A percentile compares a stretch with the other conserved stretches of the same genome.
Evolutionary conservation across 2,329 filamentous ascomycete genomes (phyloP).

Genomic region (Fusarium heterosporum): DNA sequence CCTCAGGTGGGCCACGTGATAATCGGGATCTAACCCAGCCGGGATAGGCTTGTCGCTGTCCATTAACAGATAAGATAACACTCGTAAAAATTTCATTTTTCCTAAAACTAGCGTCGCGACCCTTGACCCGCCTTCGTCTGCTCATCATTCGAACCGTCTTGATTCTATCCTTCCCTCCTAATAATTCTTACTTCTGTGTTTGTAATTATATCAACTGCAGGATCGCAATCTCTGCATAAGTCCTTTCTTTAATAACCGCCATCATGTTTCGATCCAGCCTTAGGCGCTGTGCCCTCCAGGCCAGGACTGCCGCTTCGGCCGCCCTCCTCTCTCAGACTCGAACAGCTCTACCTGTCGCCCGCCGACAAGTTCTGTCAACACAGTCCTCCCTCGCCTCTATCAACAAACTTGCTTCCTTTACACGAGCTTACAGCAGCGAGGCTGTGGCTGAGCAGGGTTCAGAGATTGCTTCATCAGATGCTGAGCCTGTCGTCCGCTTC

Average conservation of each 20-base stretch:
- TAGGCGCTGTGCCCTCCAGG: conserved; percentile 55
- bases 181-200: conserved; percentile 17
- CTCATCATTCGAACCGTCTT: conserved; percentile 12
- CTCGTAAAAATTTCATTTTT: conserved; percentile 26
- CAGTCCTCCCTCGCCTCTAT: conserved; percentile 30
- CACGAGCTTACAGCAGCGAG: conserved; percentile 57
- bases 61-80: conserved; percentile 27
- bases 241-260: conserved; percentile 7
- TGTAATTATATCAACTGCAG: conserved; percentile 17
- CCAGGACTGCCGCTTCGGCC: conserved; percentile 49
- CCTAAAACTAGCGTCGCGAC: conserved; percentile 20
- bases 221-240: conserved; percentile 16
- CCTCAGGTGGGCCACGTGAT: conserved; percentile 25
- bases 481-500: conserved; percentile 56
- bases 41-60: conserved; percentile 3
- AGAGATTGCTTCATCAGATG: conserved; percentile 18
- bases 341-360: conserved; percentile 43
- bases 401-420: conserved; percentile 43
- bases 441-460: conserved; percentile 46
- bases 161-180: conserved; percentile 20
- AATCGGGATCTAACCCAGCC: conserved; percentile 1
- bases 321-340: conserved; percentile 48
- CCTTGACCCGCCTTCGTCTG: conserved; percentile 27
- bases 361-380: conserved; percentile 38
- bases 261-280: conserved; percentile 55